A percentile compares a stretch with the other conserved stretches of the same genome.
phyloP scores from a whole-genome alignment of 495 filamentous ascomycete genomes.

The Lasiosphaeria miniovina region DNA sequence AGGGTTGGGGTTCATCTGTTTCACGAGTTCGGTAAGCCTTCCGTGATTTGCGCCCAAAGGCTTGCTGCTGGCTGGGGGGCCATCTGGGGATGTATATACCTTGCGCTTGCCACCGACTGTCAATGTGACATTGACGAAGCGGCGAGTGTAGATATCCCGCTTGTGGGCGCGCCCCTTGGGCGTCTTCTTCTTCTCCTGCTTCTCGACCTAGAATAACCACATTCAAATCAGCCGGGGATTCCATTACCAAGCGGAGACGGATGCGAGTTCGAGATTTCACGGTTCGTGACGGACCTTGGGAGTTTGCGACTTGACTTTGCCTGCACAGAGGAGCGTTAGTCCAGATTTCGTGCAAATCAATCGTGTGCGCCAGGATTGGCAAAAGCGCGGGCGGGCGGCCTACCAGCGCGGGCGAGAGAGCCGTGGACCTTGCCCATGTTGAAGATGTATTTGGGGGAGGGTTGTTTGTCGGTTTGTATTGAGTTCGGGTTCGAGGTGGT shows the following conservation, averaged over 20 bases:
- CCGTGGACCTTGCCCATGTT: slow-evolving; percentile 91
- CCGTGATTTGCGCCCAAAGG: neutral
- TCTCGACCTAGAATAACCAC: slow-evolving; percentile 42
- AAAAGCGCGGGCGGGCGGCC: slow-evolving; percentile 8
- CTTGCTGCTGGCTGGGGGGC: neutral
- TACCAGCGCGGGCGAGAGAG: slow-evolving; percentile 91
- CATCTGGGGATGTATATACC: slow-evolving; percentile 45
- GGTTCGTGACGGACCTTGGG: slow-evolving; percentile 40
- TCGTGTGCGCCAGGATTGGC: neutral
- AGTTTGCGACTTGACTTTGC: slow-evolving; percentile 51
- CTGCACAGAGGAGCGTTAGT: slow-evolving; percentile 24
- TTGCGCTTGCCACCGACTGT: slow-evolving; percentile 96
- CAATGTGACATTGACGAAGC: slow-evolving; percentile 98
- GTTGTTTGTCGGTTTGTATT: slow-evolving; percentile 8
- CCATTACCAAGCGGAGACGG: neutral
- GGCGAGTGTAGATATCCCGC: slow-evolving; percentile 91
- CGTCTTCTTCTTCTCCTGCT: slow-evolving; percentile 83
- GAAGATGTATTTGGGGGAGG: slow-evolving; percentile 37
- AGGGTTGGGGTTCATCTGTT: slow-evolving; percentile 51
- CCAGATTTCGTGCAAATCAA: slow-evolving; percentile 6
- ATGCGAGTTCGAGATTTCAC: neutral
- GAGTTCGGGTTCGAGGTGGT: neutral
- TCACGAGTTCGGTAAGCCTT: neutral
- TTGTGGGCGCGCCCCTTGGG: slow-evolving; percentile 99
- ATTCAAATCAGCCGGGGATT: slow-evolving; percentile 1